Base-by-base conservation (phyloP, 805 yeast genomes). In the Metschnikowia hibisci region DNA sequence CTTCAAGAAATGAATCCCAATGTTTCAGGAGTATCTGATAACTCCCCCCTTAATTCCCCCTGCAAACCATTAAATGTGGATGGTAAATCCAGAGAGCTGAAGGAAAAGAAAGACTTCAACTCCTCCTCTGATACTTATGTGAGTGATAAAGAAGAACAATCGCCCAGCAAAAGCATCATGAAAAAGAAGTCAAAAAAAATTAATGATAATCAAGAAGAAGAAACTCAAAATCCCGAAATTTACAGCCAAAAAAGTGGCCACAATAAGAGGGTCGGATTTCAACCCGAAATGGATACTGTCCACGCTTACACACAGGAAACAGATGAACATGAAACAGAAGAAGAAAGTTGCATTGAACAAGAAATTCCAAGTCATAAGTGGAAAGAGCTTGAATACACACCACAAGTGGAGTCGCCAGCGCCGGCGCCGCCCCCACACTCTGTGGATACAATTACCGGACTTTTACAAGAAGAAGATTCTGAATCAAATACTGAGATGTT, bases 111-210 rank as follows among this genome's bases (percentile, higher is more conserved):
- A 37, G 73, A 67, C 35, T 61, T 61, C 43, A 66, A 63, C 47
- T 69, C 74, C 6, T 60, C 68, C 40, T 64, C 73, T 4, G 76
- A 70, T 40, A 70, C 76, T 7, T 69, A 59, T 35, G 66, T 65
- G 14, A 66, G 71, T 47, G 71, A 68, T 20, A 34, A 30, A n/a
- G 45, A 41, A 11, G 30, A 18, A 26, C 31, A 20, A 4, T 64
- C 71, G 5, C 74, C 74, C 5, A 62, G 61, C 44, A 69, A 65
- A 45, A 67, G 73, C 25, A 67, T 63, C 20, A 65, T 70, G 69
- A 66, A 58, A 43, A 9, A 4, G 20, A 15, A 16, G 11, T 29
- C 29, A 3, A 16, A 43, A 13, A 27, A 45, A 7, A 57, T 55
- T 35, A 44, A 54, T 4, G 50, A 59, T 0, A 13, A 12, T 6